These are phyloP conservation scores for Leishmania tarentolae DNA, from an alignment of 208 protist genomes.

Conservation along the genomic window DNA sequence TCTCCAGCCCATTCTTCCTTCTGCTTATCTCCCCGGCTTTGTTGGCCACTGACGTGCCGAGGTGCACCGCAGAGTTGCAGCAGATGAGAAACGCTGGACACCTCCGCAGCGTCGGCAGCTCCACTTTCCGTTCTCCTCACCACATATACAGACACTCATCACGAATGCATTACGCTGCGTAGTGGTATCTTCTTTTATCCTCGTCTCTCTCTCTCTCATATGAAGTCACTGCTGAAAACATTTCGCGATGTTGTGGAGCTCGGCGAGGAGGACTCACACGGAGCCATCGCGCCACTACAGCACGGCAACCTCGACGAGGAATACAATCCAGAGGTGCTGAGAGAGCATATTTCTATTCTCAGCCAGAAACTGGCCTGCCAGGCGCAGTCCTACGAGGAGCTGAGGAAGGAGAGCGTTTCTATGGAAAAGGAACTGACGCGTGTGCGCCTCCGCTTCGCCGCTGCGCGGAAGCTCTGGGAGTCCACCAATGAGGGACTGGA, in stretches of 20 bases:
- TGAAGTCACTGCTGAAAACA: conserved; percentile 34
- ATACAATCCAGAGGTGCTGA: conserved; percentile 16
- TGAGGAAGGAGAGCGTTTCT: conserved; percentile 36
- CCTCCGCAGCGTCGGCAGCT: background rate
- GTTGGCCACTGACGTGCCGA: background rate
- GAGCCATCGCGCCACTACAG: background rate
- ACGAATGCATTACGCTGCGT: background rate
- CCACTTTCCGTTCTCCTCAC: background rate
- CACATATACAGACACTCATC: background rate
- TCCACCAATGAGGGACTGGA: conserved; percentile 30
- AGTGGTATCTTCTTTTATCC: background rate
- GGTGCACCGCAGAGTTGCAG: background rate
- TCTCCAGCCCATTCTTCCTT: background rate
- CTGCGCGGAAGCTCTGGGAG: conserved; percentile 37
- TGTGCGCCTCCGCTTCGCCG: conserved; percentile 27
- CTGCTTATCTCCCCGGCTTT: background rate
- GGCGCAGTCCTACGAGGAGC: conserved; percentile 25
- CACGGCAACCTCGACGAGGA: background rate
- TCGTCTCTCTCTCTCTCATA: background rate
- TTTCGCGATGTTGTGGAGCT: conserved; percentile 45
- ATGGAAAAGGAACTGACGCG: conserved; percentile 39
- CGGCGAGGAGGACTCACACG: conserved; percentile 22
- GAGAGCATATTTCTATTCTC: conserved; percentile 19
- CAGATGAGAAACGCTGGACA: background rate
- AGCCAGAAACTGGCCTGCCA: conserved; percentile 20